A percentile compares a stretch with the other conserved stretches of the same genome.
Conservation (phyloP, 495 filamentous ascomycete genomes). For the Elasticomyces elasticus region DNA sequence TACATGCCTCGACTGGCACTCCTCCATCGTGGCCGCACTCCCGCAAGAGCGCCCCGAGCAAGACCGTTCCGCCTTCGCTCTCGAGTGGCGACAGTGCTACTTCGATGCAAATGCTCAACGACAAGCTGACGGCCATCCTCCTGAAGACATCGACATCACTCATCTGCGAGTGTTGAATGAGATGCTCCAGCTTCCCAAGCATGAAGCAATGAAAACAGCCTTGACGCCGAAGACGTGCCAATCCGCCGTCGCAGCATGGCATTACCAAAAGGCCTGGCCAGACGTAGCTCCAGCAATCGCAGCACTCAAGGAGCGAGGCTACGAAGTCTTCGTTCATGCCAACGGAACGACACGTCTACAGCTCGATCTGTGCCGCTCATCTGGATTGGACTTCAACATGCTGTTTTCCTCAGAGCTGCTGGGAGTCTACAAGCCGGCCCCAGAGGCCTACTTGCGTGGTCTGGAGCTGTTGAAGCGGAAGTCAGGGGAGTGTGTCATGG, state of each 20-base stretch:
- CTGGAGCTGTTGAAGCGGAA: constrained; percentile 44
- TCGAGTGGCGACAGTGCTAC: constrained; percentile 41
- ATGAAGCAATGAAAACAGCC: constrained; percentile 8
- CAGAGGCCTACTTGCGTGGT: constrained; percentile 55
- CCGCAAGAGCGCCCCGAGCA: constrained; percentile 20
- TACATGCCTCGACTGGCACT: constrained; percentile 38
- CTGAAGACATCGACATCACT: constrained; percentile 43
- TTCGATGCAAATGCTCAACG: constrained; percentile 38
- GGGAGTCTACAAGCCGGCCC: constrained; percentile 62
- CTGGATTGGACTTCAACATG: constrained; percentile 41
- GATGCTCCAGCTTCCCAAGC: constrained; percentile 21
- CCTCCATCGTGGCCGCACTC: constrained; percentile 23
- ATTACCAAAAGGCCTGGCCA: constrained; percentile 39
- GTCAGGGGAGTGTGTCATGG: constrained; percentile 57
- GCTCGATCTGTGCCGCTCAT: constrained; percentile 41
- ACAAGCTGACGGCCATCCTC: constrained; percentile 26
- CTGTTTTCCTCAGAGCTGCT: constrained; percentile 59
- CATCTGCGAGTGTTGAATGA: constrained; percentile 34
- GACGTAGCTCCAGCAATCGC: constrained; percentile 34
- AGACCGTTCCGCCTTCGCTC: constrained; percentile 36
- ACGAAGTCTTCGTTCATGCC: constrained; percentile 41
- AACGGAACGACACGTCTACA: constrained; percentile 48
- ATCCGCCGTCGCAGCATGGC: constrained; percentile 34
- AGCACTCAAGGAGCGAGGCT: constrained; percentile 22
- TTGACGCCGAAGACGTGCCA: constrained; percentile 24